Evolutionary conservation across 805 yeast species (phyloP), one percentile per base, ranked within the genome.

Genomic region (Pichia eremophila): DNA sequence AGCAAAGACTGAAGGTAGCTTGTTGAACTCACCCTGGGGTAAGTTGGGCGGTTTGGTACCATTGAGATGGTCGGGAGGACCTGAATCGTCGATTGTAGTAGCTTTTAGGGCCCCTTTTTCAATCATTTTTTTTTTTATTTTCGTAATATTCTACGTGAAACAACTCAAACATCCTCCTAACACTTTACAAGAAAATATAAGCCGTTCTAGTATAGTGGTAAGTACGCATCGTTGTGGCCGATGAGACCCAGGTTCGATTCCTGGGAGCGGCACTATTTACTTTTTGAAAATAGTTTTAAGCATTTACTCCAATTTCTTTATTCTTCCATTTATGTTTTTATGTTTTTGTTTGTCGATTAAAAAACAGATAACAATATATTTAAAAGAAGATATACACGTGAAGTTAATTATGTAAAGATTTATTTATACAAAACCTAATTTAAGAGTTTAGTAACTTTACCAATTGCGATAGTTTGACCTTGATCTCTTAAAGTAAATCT

Each of bases 401-500:
- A 6, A 15, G 34, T 12, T 22, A 19, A 19, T 11, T n/a, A 27
- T 15, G 9, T 11, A 17, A 6, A 5, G 15, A 25, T 4, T 27
- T 44, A 22, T 22, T 22, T 5, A 22, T 22, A 22, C 25, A 22
- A 22, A 22, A 22, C 25, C 6, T 22, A 53, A 36, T 77, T 82
- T 66, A 89, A 72, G 55, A 93, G 72, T 72, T 91, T 91, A 51
- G 95, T 86, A 61, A 93, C 88, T 71, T 91, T 90, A 71, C 99
- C 99, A 68, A 93, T 93, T 55, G 99, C 99, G 70, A 93, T 90
- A 46, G 99, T 93, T 53, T 81, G 81, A 65, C 98, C 99, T 73
- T 93, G 98, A 70, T 93, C 99, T 77, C 99, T 89, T 67, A 93
- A 78, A 29, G 99, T 93, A 69, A 93, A 93, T 71, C 99, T 83